These are phyloP conservation scores for Aureobasidium sp. DNA, from an alignment of 2,329 filamentous ascomycete genomes.

Conservation along the genomic window DNA sequence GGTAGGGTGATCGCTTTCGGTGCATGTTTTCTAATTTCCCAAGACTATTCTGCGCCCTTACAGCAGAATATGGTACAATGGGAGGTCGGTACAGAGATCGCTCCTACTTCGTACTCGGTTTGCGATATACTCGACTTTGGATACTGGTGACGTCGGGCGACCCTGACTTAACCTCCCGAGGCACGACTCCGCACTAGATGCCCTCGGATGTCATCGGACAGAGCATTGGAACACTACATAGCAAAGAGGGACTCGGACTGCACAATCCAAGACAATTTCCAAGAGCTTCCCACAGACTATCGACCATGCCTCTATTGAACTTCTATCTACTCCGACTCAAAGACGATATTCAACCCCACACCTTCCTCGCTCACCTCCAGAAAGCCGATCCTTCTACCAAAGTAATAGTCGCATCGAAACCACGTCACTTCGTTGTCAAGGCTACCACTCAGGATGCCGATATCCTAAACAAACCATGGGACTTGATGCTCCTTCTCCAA, in stretches of 20 bases:
- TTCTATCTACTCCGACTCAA: slow-evolving; percentile 38
- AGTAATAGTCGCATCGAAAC: slow-evolving; percentile 35
- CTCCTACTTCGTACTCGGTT: no score
- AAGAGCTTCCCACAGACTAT: not conserved
- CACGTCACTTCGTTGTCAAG: slow-evolving; percentile 43
- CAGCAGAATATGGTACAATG: no score
- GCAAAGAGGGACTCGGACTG: no score
- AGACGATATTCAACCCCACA: slow-evolving; percentile 22
- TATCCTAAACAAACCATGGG: slow-evolving; percentile 37
- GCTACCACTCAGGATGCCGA: slow-evolving; percentile 35
- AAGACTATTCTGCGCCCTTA: no score
- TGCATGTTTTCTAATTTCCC: no score
- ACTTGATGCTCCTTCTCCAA: slow-evolving; percentile 39
- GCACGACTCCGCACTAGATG: slow-evolving; percentile 4
- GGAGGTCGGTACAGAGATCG: no score
- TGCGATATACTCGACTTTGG: no score
- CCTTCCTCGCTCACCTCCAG: slow-evolving; percentile 34
- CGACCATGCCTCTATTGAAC: slow-evolving; percentile 42
- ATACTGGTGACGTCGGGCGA: not conserved
- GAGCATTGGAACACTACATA: not conserved
- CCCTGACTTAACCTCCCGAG: not conserved
- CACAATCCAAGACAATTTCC: not conserved
- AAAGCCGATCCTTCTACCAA: slow-evolving; percentile 21
- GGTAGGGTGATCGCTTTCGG: no score
- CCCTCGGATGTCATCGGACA: not conserved